These are phyloP conservation scores for Ascomycota sp. DNA, from an alignment of 2,329 filamentous ascomycete species.

Conservation along the genomic window DNA sequence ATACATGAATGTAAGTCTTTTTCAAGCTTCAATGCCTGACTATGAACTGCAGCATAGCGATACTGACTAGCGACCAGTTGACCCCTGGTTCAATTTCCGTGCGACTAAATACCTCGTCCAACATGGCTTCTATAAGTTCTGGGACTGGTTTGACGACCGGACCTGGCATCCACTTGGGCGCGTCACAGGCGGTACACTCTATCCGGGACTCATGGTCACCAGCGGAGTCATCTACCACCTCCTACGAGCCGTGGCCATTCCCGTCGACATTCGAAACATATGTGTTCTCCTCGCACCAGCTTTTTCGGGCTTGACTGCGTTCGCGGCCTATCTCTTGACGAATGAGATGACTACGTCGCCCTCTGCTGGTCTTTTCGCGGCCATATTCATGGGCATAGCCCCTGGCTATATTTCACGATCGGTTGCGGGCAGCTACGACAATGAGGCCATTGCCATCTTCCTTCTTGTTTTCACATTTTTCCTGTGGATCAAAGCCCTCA, in stretches of 20 bases:
- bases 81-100: slow-evolving; percentile 99
- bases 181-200: slow-evolving; percentile 96
- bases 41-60: not conserved
- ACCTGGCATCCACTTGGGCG: slow-evolving; percentile 98
- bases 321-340: slow-evolving; percentile 84
- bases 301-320: slow-evolving; percentile 84
- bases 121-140: slow-evolving; percentile 96
- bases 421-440: slow-evolving; percentile 95
- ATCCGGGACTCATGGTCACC: slow-evolving; percentile 97
- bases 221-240: slow-evolving; percentile 92
- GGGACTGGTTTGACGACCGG: slow-evolving; percentile 99
- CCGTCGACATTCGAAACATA: slow-evolving; percentile 96
- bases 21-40: not conserved
- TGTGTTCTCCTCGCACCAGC: slow-evolving; percentile 89
- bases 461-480: slow-evolving; percentile 96
- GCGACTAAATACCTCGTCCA: slow-evolving; percentile 94
- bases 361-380: slow-evolving; percentile 84
- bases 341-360: slow-evolving; percentile 94
- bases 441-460: slow-evolving; percentile 98
- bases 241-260: slow-evolving; percentile 71
- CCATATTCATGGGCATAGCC: slow-evolving; percentile 90
- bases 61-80: slow-evolving; percentile 40
- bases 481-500: slow-evolving; percentile 97
- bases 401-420: slow-evolving; percentile 96
- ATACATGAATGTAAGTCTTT: slow-evolving; percentile 86